Conservation (phyloP, 2,329 filamentous ascomycete genomes). For the Microcyclosporella mali region DNA sequence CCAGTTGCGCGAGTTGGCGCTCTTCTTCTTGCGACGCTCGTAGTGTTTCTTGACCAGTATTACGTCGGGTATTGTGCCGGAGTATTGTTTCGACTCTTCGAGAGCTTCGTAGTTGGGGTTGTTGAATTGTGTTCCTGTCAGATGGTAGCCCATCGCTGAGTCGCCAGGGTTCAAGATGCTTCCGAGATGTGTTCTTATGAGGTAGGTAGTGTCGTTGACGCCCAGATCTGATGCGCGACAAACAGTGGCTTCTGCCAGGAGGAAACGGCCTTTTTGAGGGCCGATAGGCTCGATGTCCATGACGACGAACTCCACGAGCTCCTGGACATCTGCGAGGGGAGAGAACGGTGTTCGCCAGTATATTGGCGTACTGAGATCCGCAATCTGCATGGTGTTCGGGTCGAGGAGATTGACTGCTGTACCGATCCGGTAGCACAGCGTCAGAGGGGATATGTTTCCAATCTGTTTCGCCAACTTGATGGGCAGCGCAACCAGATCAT, state of each 20-base stretch:
- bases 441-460: conserved; percentile 82
- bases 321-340: conserved; percentile 73
- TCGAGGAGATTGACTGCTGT: conserved; percentile 87
- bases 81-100: conserved; percentile 69
- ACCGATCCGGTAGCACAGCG: conserved; percentile 80
- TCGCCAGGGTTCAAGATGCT: conserved; percentile 80
- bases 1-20: conserved; percentile 63
- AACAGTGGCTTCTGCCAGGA: conserved; percentile 81
- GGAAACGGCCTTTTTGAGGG: conserved; percentile 69
- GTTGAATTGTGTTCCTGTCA: conserved; percentile 89
- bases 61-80: conserved; percentile 79
- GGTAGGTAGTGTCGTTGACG: conserved; percentile 79
- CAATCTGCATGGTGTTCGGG: conserved; percentile 81
- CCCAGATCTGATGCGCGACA: conserved; percentile 82
- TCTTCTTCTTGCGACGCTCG: conserved; percentile 71
- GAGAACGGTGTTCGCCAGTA: conserved; percentile 91
- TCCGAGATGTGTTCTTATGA: conserved; percentile 84
- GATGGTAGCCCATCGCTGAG: conserved; percentile 87
- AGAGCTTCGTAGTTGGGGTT: conserved; percentile 77
- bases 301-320: conserved; percentile 86
- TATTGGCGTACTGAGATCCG: conserved; percentile 71
- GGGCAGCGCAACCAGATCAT: conserved; percentile 90
- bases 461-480: conserved; percentile 79
- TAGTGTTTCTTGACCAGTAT: conserved; percentile 97
- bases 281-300: conserved; percentile 86